A percentile compares a stretch with the other conserved stretches of the same genome.
phyloP scores from a whole-genome alignment of 768 basidiomycete species.

The Boletus rubroflammeus region DNA sequence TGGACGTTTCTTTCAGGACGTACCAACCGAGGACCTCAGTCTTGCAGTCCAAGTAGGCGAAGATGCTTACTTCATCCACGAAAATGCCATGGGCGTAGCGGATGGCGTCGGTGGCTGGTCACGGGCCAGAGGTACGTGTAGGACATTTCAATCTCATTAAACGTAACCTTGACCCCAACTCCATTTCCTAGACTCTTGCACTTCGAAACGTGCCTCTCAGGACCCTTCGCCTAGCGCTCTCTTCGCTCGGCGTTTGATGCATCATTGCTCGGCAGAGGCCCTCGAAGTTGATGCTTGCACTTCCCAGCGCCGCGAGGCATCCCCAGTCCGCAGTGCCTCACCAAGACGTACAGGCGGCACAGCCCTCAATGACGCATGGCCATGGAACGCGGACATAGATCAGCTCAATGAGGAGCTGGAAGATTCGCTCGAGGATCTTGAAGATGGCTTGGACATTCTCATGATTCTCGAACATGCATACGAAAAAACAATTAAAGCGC shows the following conservation, averaged over 20 bases:
- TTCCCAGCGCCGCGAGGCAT: constrained; percentile 20
- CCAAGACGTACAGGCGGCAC: constrained; percentile 37
- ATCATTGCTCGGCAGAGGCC: constrained; percentile 68
- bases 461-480: constrained; percentile 69
- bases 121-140: constrained; percentile 37
- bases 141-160: constrained; percentile 5
- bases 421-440: constrained; percentile 55
- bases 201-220: constrained; percentile 33
- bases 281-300: constrained; percentile 10
- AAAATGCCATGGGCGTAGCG: constrained; percentile 89
- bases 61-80: constrained; percentile 81
- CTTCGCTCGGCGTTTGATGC: constrained; percentile 81
- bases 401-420: constrained; percentile 43
- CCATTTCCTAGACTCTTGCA: constrained; percentile 13
- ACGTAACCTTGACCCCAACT: constrained; percentile 5
- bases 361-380: constrained; percentile 28
- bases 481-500: constrained; percentile 59
- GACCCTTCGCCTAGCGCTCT: constrained; percentile 48
- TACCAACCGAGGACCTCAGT: constrained; percentile 33
- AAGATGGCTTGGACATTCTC: constrained; percentile 67
- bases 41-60: constrained; percentile 84
- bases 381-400: constrained; percentile 32
- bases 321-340: constrained; percentile 42
- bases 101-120: constrained; percentile 97
- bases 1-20: constrained; percentile 29